Evolutionary conservation across 176 grass and related monocot genomes (phyloP).

Genomic region (Panicum miliaceum): DNA sequence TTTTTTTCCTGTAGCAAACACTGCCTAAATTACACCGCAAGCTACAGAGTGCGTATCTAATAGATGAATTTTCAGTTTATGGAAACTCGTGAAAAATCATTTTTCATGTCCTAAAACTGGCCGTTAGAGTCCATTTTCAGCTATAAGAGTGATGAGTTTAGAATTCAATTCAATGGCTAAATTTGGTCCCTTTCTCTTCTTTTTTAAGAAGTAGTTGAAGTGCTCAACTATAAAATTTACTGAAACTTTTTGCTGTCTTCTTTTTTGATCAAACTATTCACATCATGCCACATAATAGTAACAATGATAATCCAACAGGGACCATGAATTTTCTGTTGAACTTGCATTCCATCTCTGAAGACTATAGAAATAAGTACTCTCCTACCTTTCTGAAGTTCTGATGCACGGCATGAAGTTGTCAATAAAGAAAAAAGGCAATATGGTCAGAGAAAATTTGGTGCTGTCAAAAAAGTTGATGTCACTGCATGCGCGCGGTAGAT

Average conservation of each 20-base stretch:
- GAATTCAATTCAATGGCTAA: not conserved
- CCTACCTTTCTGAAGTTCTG: slow-evolving; percentile 1
- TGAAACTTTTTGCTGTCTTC: not conserved
- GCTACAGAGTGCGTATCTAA: too few species aligned
- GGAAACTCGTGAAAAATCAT: too few species aligned
- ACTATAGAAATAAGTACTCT: not conserved
- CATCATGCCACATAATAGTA: not conserved
- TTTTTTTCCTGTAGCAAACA: too few species aligned
- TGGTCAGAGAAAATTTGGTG: not conserved
- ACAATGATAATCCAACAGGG: not conserved
- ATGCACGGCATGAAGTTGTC: not conserved
- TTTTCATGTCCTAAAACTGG: too few species aligned
- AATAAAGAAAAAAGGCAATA: not conserved
- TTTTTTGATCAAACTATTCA: not conserved
- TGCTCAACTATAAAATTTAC: not conserved
- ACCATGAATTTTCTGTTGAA: not conserved
- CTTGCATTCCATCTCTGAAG: not conserved
- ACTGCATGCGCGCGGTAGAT: not conserved
- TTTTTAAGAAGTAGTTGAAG: not conserved
- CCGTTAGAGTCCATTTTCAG: too few species aligned
- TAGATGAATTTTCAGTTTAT: too few species aligned
- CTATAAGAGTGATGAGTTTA: not conserved
- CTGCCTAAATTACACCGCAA: too few species aligned
- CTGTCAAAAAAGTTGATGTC: not conserved
- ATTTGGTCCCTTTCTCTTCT: not conserved